A percentile compares a stretch with the other conserved stretches of the same genome.
These are phyloP conservation scores for Gynandropsis gynandra DNA, from an alignment of 345 rosid genomes.

Conservation along the genomic window DNA sequence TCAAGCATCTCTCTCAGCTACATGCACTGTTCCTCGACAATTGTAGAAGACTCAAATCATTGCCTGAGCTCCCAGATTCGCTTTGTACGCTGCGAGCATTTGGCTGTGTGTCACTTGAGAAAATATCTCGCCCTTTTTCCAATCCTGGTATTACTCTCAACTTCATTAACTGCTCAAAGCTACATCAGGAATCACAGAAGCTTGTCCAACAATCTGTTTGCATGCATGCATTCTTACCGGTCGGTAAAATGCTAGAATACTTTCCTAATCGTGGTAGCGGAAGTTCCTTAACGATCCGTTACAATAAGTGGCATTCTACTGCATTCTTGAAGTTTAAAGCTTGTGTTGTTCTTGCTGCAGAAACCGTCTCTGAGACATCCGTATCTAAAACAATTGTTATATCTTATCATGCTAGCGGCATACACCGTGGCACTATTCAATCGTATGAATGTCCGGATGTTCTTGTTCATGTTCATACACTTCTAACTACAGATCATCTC, in stretches of 20 bases:
- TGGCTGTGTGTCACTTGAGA: not conserved
- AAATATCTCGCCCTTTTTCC: not conserved
- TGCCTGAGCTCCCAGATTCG: slow-evolving; percentile 7
- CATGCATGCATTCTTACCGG: slow-evolving; percentile 10
- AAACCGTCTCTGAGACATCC: not conserved
- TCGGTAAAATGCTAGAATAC: slow-evolving; percentile 7
- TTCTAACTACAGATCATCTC: too few relatives aligned
- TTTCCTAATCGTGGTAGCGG: slow-evolving; percentile 3
- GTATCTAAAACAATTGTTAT: not conserved
- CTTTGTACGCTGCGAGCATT: not conserved
- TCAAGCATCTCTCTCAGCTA: not conserved
- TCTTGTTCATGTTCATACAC: too few relatives aligned
- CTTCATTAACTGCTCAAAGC: slow-evolving; percentile 1
- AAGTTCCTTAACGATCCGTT: not conserved
- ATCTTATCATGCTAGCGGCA: not conserved
- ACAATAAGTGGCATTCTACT: not conserved
- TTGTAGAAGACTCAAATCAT: not conserved
- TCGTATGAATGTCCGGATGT: too few relatives aligned
- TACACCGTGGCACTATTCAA: not conserved
- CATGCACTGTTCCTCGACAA: not conserved
- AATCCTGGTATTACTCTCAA: not conserved
- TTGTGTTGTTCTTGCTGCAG: slow-evolving; percentile 9
- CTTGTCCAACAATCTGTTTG: slow-evolving; percentile 11
- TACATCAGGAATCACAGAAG: slow-evolving; percentile 9
- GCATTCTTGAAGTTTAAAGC: not conserved